These are phyloP conservation scores for Mitosporidium daphniae DNA, from an alignment of 371 early-diverging fungal species.

Conservation along the genomic window DNA sequence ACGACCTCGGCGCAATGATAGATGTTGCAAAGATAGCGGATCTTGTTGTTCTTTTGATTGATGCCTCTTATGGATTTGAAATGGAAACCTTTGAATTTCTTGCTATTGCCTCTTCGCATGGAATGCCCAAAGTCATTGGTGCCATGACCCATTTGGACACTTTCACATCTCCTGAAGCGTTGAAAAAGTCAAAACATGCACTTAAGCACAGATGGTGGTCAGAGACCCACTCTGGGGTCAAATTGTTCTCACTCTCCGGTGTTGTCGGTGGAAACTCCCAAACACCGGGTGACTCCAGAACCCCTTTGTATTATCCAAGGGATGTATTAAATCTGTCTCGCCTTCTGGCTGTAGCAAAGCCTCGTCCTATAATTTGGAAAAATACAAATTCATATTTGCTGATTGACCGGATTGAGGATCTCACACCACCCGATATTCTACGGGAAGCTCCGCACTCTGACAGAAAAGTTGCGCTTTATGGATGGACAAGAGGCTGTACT, in stretches of 20 bases:
- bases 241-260: conserved; percentile 71
- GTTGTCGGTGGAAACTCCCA: conserved; percentile 49
- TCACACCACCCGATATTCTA: conserved; percentile 48
- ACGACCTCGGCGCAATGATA: conserved; percentile 81
- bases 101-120: conserved; percentile 76
- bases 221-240: conserved; percentile 83
- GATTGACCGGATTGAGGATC: conserved; percentile 70
- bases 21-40: conserved; percentile 90
- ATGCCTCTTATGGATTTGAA: conserved; percentile 84
- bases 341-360: conserved; percentile 82
- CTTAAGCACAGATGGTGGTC: conserved; percentile 92
- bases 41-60: conserved; percentile 63
- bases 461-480: conserved; percentile 58
- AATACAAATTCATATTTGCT: conserved; percentile 72
- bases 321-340: conserved; percentile 63
- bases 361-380: conserved; percentile 74
- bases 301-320: too few relatives aligned
- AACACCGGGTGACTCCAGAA: too few relatives aligned
- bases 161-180: conserved; percentile 48
- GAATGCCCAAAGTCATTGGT: conserved; percentile 86
- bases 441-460: conserved; percentile 38
- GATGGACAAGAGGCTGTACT: conserved; percentile 66
- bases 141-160: conserved; percentile 68
- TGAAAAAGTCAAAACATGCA: conserved; percentile 49
- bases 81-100: conserved; percentile 98